These are phyloP conservation scores for Cyberlindnera petersonii DNA, from an alignment of 805 yeast genomes.

Conservation along the genomic window DNA sequence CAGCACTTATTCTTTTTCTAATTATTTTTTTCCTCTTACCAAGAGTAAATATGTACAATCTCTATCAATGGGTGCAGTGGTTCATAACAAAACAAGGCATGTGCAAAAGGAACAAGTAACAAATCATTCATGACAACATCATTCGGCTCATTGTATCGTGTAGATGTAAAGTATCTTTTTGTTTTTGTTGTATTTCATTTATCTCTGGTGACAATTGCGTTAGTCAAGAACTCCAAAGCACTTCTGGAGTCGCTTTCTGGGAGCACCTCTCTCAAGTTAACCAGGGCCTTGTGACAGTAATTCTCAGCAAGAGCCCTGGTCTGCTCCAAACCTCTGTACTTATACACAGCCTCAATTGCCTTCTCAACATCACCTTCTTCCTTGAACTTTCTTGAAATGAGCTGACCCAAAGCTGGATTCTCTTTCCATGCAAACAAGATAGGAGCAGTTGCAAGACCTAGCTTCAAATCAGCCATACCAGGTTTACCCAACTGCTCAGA, in stretches of 20 bases:
- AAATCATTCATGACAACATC: too few relatives aligned
- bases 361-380: slow-evolving; percentile 77
- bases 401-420: slow-evolving; percentile 76
- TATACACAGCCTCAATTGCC: slow-evolving; percentile 72
- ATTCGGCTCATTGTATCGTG: too few relatives aligned
- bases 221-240: slow-evolving; percentile 81
- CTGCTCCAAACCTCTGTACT: slow-evolving; percentile 68
- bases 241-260: slow-evolving; percentile 89
- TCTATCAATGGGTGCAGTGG: too few relatives aligned
- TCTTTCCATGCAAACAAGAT: slow-evolving; percentile 91
- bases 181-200: too few relatives aligned
- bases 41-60: too few relatives aligned
- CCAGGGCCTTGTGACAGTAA: slow-evolving; percentile 73
- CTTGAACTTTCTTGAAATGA: slow-evolving; percentile 80
- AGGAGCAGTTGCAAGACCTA: slow-evolving; percentile 97
- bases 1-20: too few relatives aligned
- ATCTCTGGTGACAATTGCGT: slow-evolving; percentile 74
- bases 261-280: slow-evolving; percentile 56
- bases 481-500: slow-evolving; percentile 89
- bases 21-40: too few relatives aligned
- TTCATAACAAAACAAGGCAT: too few relatives aligned
- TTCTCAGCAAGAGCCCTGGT: slow-evolving; percentile 74
- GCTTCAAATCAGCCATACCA: slow-evolving; percentile 87
- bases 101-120: too few relatives aligned
- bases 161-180: too few relatives aligned